phyloP scores from a whole-genome alignment of 2,329 filamentous ascomycete species.

The Macrophomina phaseolina region DNA sequence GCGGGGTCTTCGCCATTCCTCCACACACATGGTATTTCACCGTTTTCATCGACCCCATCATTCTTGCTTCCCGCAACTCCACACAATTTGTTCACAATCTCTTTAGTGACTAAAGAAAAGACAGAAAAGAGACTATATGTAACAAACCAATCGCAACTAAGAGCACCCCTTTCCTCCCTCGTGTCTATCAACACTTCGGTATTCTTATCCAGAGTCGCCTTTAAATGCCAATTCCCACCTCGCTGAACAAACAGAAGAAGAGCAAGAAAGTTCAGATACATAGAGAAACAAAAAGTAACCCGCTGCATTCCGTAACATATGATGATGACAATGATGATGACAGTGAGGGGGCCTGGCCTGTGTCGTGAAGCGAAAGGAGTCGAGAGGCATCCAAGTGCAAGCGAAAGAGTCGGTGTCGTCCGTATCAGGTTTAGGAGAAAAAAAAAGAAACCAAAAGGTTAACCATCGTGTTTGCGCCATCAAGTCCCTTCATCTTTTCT shows the following conservation, averaged over 20 bases:
- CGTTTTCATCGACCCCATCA: background rate
- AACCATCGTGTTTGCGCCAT: slow-evolving; percentile 12
- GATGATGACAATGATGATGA: background rate
- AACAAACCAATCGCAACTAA: background rate
- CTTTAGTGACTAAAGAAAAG: background rate
- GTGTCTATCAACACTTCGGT: slow-evolving; percentile 22
- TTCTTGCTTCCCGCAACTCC: background rate
- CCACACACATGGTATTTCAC: background rate
- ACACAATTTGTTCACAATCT: background rate
- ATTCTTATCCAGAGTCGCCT: background rate
- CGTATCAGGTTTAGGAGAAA: slow-evolving; percentile 1
- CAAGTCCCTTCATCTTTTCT: background rate
- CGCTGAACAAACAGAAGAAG: slow-evolving; percentile 3
- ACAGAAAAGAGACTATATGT: background rate
- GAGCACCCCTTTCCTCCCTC: background rate
- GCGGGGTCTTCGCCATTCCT: too few relatives aligned
- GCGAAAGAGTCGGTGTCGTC: slow-evolving; percentile 12
- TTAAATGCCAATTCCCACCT: slow-evolving; percentile 4
- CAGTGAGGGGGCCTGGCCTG: background rate
- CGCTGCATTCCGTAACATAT: background rate
- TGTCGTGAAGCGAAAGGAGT: slow-evolving; percentile 17
- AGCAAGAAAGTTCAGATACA: slow-evolving; percentile 7
- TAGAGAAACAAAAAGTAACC: slow-evolving; percentile 14
- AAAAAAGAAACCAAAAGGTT: background rate
- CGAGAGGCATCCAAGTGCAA: slow-evolving; percentile 9